Evolutionary conservation across 2,329 filamentous ascomycete genomes (phyloP), one percentile per base, ranked within the genome.

Genomic region (Colletotrichum neosansevieriae): DNA sequence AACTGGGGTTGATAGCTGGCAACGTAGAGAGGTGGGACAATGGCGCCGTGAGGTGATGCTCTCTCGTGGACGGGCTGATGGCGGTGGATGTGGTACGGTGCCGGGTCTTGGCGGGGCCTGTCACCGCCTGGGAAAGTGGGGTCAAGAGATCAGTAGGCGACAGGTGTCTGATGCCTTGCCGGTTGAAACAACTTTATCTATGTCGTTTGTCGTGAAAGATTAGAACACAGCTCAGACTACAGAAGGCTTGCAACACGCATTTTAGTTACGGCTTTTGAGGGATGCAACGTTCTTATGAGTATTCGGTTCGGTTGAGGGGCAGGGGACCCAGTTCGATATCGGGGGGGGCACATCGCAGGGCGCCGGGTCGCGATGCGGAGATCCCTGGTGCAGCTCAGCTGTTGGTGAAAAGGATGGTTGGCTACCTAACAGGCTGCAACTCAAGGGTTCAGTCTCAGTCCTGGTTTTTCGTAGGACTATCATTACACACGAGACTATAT

Each of bases 331-430:
- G 10, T 13, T 53, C 49, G 49, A 53, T 47, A 47, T 58, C 56
- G 56, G 40, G 21, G 13, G 29, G n/a, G n/a, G 13, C 29, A 10
- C 57, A 42, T 63, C 58, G 64, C 64, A 67, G 51, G 51, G 38
- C 65, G 61, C 61, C 65, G 65, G 49, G 65, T 56, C 63, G 65
- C 65, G 65, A 65, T 50, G 63, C 58, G 45, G 47, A 32, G 60
- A 24, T 21, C 32, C 19, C 21, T 21, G 36, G 29, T 7, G 42
- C 6, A 13, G 36, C 32, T 40, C 32, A 53, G 10, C 24, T 34
- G 21, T 4, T 38, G 36, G 21, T 4, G 13, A n/a, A 3, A 15
- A 24, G 24, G 24, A 4, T 24, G 24, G n/a, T 12, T 40, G 15
- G 15, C 32, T 42, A 58, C 36, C 13, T 58, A 21, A 45, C 12